These are phyloP conservation scores for Daldinia decipiens DNA, from an alignment of 495 filamentous ascomycete species.

Conservation along the genomic window DNA sequence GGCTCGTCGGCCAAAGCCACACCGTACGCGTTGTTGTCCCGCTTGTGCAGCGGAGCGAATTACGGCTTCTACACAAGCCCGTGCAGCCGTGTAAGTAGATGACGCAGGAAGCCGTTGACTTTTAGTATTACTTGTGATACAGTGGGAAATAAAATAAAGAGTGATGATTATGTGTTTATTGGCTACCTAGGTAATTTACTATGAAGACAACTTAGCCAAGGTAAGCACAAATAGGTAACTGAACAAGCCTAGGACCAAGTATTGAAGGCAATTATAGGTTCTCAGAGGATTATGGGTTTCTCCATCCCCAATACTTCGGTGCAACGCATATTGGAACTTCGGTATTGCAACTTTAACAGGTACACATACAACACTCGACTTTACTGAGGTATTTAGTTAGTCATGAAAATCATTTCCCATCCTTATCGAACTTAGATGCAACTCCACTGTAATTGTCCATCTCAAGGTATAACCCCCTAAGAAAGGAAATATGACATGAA, in stretches of 20 bases:
- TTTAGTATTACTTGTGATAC: neutral
- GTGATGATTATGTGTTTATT: neutral
- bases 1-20: neutral
- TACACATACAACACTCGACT: neutral
- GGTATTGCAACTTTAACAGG: neutral
- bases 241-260: neutral
- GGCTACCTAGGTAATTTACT: neutral
- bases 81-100: neutral
- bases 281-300: neutral
- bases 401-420: slow-evolving; percentile 5
- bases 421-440: slow-evolving; percentile 6
- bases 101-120: neutral
- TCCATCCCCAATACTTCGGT: neutral
- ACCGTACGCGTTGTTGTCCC: neutral
- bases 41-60: neutral
- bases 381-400: neutral
- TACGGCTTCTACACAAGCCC: neutral
- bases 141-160: neutral
- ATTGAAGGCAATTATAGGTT: neutral
- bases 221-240: neutral
- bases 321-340: neutral
- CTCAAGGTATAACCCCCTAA: neutral
- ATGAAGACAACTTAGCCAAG: neutral
- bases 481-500: neutral
- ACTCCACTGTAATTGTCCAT: neutral